phyloP scores from a whole-genome alignment of 1,284 basidiomycete species.

The Marasmius fiardii region DNA sequence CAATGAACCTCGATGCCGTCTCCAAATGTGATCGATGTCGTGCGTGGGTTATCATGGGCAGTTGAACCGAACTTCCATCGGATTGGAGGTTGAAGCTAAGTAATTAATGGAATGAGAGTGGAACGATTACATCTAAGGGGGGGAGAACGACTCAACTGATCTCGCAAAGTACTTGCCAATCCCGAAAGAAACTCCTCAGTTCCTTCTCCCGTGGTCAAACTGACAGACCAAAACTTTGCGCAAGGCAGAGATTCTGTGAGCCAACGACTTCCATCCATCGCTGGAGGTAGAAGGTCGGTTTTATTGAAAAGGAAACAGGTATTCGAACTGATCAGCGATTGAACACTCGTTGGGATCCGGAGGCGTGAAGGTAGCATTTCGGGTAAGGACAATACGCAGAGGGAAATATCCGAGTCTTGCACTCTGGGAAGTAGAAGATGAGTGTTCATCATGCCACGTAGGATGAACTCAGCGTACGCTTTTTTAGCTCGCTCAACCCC shows the following conservation, averaged over 20 bases:
- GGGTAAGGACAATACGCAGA: constrained; percentile 76
- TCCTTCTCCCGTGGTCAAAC: constrained; percentile 60
- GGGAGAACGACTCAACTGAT: constrained; percentile 39
- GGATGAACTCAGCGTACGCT: constrained; percentile 42
- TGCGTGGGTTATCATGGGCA: constrained; percentile 74
- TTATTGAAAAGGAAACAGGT: constrained; percentile 78
- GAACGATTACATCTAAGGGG: constrained; percentile 7
- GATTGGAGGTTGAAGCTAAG: constrained; percentile 35
- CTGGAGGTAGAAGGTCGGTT: constrained; percentile 44
- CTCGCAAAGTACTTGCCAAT: constrained; percentile 50
- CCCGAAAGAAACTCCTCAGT: constrained; percentile 54
- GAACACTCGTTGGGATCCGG: constrained; percentile 43
- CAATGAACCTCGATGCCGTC: constrained; percentile 58
- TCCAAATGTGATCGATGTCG: constrained; percentile 78
- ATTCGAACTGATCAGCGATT: constrained; percentile 43
- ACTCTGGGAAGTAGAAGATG: constrained; percentile 42
- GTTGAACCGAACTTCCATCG: constrained; percentile 25
- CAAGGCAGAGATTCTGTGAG: constrained; percentile 1
- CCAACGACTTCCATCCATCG: constrained; percentile 1
- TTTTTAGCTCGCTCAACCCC: constrained; percentile 72
- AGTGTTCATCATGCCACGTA: constrained; percentile 4
- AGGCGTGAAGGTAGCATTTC: constrained; percentile 35
- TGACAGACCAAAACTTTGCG: constrained; percentile 50
- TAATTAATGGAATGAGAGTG: background rate
- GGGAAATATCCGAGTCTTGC: constrained; percentile 58